Percentiles rank a stretch among this genome's conserved stretches.
Evolutionary conservation across 2,329 filamentous ascomycete genomes (phyloP).

Genomic region (Phymatotrichopsis omnivora): DNA sequence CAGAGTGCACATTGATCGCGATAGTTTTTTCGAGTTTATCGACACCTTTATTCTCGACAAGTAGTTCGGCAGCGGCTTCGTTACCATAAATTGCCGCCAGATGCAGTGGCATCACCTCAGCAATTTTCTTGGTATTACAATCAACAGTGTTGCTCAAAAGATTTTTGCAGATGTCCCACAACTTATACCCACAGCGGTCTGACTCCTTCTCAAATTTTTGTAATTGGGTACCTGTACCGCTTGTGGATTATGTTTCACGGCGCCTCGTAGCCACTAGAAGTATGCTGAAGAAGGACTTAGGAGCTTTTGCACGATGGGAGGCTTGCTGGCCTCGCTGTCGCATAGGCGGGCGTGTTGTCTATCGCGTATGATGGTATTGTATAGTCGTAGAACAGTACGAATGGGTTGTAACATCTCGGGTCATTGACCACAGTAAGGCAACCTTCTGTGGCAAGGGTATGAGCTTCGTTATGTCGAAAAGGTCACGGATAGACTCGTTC

Average conservation of each 20-base stretch:
- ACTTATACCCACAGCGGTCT: neutral
- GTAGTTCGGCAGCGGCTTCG: slow-evolving; percentile 11
- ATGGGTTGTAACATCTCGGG: too few species aligned
- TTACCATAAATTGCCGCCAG: slow-evolving; percentile 14
- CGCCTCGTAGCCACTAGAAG: neutral
- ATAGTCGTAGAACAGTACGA: too few species aligned
- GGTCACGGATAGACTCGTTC: slow-evolving; percentile 1
- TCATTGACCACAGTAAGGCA: slow-evolving; percentile 6
- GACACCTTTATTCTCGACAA: slow-evolving; percentile 17
- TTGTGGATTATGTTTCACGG: neutral
- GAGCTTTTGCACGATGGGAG: neutral
- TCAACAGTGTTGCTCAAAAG: neutral
- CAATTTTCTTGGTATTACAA: slow-evolving; percentile 9
- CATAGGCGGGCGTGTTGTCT: neutral
- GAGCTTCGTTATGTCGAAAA: neutral
- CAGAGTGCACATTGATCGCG: slow-evolving; percentile 25
- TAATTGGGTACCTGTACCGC: too few species aligned
- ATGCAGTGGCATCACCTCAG: slow-evolving; percentile 16
- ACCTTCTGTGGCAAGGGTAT: neutral
- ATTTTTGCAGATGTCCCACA: neutral
- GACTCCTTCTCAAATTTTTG: too few species aligned
- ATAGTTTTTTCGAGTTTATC: slow-evolving; percentile 24
- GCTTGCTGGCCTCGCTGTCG: neutral
- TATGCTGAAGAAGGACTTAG: neutral
- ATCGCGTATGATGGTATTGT: slow-evolving; percentile 5